Evolutionary conservation across 2,329 filamentous ascomycete species (phyloP), one percentile per base, ranked within the genome.

Genomic region (Epichloe festucae): DNA sequence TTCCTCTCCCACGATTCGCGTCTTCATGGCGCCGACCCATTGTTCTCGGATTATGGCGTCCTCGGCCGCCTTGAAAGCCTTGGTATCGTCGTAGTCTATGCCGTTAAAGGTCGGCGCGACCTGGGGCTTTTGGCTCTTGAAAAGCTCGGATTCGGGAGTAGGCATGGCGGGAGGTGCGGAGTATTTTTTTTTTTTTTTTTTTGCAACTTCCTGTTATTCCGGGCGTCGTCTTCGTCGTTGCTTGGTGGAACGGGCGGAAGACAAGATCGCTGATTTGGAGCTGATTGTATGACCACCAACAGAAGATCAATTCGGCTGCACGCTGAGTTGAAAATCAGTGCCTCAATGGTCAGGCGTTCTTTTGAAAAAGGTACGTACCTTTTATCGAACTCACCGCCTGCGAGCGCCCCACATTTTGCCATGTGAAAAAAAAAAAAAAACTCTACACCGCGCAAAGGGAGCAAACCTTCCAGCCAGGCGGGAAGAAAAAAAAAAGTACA

Each of bases 11-110:
- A 93, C 85, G 56, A 93, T 72, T 55, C 87, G 77, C 53, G 85
- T 85, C 87, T 90, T 93, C 87, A 93, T 93, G 67, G 84, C 83
- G 67, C 81, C 82, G 54, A 93, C 86, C 88, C 88, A 93, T 73
- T 93, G 87, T 73, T 93, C 87, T 56, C 87, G 78, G 61, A 93
- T 79, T 52, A 93, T 78, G 57, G 87, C 79, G 67, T 93, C 87
- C 67, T 91, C 87, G 50, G 87, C 87, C 55, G 82, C 82, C 75
- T 91, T 93, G 66, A 93, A 75, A 60, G 81, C 80, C 66, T 80
- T 81, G 67, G 83, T 89, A 73, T 93, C 85, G 59, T 90, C 84
- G 73, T 85, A 93, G 73, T 91, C 84, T 65, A 93, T 87, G 59
- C 87, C 87, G 63, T 89, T 87, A 68, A 93, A 93, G 54, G 85